Conservation (phyloP, 2,329 filamentous ascomycete genomes). For the Berkeleyomyces rouxiae region DNA sequence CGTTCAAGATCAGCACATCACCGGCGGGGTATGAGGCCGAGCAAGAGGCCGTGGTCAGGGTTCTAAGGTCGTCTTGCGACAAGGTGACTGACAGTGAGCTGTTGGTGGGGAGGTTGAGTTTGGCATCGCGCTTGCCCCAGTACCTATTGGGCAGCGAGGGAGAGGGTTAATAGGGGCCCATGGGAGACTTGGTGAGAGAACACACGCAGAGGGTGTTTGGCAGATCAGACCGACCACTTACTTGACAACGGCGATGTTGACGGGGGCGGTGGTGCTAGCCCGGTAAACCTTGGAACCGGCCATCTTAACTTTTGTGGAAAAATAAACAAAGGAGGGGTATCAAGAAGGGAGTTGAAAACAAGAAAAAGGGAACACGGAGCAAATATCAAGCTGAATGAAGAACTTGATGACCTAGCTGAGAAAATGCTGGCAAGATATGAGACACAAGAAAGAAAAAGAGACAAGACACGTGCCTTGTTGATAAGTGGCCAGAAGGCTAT, state of each 20-base stretch:
- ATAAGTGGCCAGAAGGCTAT: neutral
- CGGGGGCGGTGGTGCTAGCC: conserved; percentile 87
- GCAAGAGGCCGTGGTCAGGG: conserved; percentile 89
- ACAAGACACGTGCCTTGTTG: neutral
- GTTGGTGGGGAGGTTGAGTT: conserved; percentile 93
- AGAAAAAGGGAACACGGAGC: neutral
- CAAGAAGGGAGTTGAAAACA: neutral
- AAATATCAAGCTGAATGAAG: neutral
- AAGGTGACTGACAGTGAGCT: conserved; percentile 94
- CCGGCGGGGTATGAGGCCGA: conserved; percentile 49
- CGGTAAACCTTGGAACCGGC: conserved; percentile 52
- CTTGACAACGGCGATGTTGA: conserved; percentile 98
- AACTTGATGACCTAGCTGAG: neutral
- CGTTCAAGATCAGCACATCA: conserved; percentile 72
- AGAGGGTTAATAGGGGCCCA: neutral
- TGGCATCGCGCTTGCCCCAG: conserved; percentile 93
- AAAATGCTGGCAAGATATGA: neutral
- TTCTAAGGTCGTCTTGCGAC: conserved; percentile 82
- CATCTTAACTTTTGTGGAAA: conserved; percentile 21
- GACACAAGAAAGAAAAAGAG: neutral
- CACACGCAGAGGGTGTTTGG: neutral
- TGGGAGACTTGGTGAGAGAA: neutral
- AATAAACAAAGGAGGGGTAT: neutral
- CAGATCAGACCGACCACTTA: conserved; percentile 22
- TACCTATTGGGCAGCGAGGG: conserved; percentile 29